These are phyloP conservation scores for Neotropicomus parvogracilis DNA, from an alignment of 1,284 basidiomycete genomes.

Conservation along the genomic window DNA sequence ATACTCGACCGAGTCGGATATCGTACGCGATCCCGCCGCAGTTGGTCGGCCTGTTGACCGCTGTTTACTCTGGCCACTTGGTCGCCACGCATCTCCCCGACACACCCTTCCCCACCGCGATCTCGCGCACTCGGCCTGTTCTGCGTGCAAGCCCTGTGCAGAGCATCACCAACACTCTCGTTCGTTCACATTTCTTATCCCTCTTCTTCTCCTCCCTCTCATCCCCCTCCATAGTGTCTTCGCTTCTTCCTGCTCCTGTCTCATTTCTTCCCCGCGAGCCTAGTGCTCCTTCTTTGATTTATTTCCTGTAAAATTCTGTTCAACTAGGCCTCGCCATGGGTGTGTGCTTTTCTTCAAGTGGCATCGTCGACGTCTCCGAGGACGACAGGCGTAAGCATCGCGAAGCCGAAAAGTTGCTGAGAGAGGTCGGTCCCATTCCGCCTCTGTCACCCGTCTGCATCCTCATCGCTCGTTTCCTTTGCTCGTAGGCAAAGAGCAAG, in stretches of 20 bases:
- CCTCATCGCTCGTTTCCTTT: not conserved
- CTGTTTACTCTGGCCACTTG: conserved; percentile 12
- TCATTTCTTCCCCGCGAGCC: conserved; percentile 9
- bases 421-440: conserved; percentile 46
- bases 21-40: conserved; percentile 1
- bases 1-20: not conserved
- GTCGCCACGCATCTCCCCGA: not conserved
- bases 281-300: conserved; percentile 12
- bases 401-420: conserved; percentile 65
- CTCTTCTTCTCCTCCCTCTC: not conserved
- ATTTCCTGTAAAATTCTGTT: conserved; percentile 6
- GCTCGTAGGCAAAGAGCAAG: conserved; percentile 60
- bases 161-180: not conserved
- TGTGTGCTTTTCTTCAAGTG: conserved; percentile 66
- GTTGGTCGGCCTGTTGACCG: conserved; percentile 12
- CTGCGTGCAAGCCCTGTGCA: conserved; percentile 25
- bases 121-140: conserved; percentile 15
- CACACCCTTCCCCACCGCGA: no score
- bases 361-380: conserved; percentile 52
- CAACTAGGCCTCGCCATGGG: conserved; percentile 52
- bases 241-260: conserved; percentile 1
- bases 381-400: conserved; percentile 60
- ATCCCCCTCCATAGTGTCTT: not conserved
- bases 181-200: not conserved
- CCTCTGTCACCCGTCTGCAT: not conserved